These are phyloP conservation scores for Lodderomyces pseudojiufengensis DNA, from an alignment of 1,139 yeast species.

Conservation along the genomic window DNA sequence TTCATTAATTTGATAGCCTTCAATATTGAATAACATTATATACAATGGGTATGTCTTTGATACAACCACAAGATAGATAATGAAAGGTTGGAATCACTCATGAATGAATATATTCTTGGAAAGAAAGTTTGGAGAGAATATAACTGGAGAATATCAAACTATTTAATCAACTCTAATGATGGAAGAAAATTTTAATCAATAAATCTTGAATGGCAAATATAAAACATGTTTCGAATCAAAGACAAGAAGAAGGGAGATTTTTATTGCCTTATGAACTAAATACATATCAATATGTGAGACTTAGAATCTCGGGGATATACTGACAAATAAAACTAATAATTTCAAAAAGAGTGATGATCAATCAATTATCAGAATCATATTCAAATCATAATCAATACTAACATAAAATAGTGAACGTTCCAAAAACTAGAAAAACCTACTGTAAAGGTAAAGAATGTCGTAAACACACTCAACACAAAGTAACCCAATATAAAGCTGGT, in stretches of 20 bases:
- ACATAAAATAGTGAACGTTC: conserved; percentile 84
- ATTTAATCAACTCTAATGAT: too few relatives aligned
- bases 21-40: conserved; percentile 13
- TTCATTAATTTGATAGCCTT: background rate
- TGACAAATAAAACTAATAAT: too few relatives aligned
- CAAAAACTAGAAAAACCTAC: conserved; percentile 99
- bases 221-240: too few relatives aligned
- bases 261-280: too few relatives aligned
- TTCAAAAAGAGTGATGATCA: background rate
- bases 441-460: conserved; percentile 99
- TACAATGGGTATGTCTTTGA: conserved; percentile 27
- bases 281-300: background rate
- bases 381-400: conserved; percentile 20
- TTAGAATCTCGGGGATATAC: too few relatives aligned
- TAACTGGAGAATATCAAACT: too few relatives aligned
- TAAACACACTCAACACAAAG: conserved; percentile 99
- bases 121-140: too few relatives aligned
- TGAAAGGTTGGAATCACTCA: background rate
- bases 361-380: background rate
- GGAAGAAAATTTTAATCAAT: too few relatives aligned
- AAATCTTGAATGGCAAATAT: too few relatives aligned
- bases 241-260: too few relatives aligned
- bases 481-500: conserved; percentile 99
- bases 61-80: background rate
- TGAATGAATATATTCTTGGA: background rate